These are phyloP conservation scores for Trichoderma cornu-damae DNA, from an alignment of 2,329 filamentous ascomycete species.

Conservation along the genomic window DNA sequence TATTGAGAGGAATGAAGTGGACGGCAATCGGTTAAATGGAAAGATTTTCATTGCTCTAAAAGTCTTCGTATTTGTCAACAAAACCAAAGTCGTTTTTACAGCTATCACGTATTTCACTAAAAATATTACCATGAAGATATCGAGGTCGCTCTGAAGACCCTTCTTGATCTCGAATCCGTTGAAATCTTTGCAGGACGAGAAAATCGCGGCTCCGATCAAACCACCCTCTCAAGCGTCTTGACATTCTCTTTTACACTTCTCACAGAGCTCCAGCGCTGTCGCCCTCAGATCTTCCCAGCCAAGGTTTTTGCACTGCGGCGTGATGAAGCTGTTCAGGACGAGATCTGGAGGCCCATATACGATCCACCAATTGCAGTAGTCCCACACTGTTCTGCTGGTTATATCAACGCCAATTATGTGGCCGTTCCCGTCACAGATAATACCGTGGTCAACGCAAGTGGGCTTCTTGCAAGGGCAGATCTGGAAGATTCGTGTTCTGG, in stretches of 20 bases:
- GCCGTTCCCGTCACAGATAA: slow-evolving; percentile 23
- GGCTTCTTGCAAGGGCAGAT: slow-evolving; percentile 26
- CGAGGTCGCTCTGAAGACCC: no score
- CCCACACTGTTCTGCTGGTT: slow-evolving; percentile 24
- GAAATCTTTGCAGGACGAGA: background rate
- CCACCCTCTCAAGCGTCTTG: background rate
- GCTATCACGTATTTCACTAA: no score
- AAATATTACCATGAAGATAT: no score
- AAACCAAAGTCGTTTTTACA: no score
- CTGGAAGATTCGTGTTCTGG: slow-evolving; percentile 26
- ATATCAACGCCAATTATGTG: slow-evolving; percentile 24
- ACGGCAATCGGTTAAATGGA: no score
- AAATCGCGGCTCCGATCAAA: no score
- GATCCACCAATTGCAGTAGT: slow-evolving; percentile 28
- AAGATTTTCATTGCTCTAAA: no score
- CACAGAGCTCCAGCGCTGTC: slow-evolving; percentile 15
- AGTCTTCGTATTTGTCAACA: no score
- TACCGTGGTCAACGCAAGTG: slow-evolving; percentile 21
- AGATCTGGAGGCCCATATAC: slow-evolving; percentile 26
- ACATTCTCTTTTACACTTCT: slow-evolving; percentile 21
- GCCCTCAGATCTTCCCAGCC: slow-evolving; percentile 23
- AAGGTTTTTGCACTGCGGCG: slow-evolving; percentile 25
- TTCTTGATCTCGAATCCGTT: no score
- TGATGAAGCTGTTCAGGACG: slow-evolving; percentile 27
- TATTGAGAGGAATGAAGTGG: no score